These are phyloP conservation scores for Elsinoe australis DNA, from an alignment of 2,329 filamentous ascomycete species.

Conservation along the genomic window DNA sequence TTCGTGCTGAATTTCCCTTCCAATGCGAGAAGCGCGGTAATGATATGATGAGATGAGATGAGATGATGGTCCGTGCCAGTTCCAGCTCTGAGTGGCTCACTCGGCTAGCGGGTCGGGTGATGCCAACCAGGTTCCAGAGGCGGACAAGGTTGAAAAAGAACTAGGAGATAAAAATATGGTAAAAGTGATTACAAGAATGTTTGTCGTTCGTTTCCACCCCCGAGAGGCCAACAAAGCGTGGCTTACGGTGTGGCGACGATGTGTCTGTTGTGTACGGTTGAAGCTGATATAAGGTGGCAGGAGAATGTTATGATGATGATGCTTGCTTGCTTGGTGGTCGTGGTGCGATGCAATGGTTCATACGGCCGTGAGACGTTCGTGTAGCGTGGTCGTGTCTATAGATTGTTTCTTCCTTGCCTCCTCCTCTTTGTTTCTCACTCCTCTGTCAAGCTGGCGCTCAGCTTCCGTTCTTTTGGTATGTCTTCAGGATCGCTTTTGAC, in stretches of 20 bases:
- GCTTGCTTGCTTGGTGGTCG: too few relatives aligned
- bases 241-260: too few relatives aligned
- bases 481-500: conserved; percentile 15
- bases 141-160: too few relatives aligned
- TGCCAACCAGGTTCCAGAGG: too few relatives aligned
- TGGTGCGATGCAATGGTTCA: background rate
- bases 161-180: too few relatives aligned
- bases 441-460: conserved; percentile 2
- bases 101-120: too few relatives aligned
- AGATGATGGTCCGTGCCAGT: too few relatives aligned
- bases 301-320: background rate
- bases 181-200: conserved; percentile 13
- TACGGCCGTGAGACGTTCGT: background rate
- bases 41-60: too few relatives aligned
- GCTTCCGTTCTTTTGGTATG: conserved; percentile 1
- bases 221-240: too few relatives aligned
- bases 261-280: background rate
- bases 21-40: too few relatives aligned
- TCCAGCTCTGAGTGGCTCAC: too few relatives aligned
- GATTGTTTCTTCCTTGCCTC: background rate
- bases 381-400: conserved; percentile 12
- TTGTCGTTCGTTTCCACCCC: background rate
- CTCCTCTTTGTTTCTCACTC: background rate
- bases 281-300: background rate
- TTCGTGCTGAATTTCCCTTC: too few relatives aligned